These are phyloP conservation scores for Amylostereum areolatum DNA, from an alignment of 1,284 basidiomycete species.

Conservation along the genomic window DNA sequence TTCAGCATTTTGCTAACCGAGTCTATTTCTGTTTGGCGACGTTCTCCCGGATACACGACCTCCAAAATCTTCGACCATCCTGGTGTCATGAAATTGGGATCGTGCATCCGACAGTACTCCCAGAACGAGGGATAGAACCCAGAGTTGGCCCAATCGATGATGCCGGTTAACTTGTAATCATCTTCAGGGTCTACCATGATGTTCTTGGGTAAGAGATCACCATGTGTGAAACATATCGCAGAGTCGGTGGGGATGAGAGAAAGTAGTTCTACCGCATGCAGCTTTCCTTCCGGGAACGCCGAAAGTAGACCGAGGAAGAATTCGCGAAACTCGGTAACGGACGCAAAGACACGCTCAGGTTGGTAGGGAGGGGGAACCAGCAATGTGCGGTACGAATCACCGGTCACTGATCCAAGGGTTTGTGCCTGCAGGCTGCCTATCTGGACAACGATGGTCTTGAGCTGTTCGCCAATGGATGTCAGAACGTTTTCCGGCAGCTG, in stretches of 20 bases:
- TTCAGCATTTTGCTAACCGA: too few species aligned
- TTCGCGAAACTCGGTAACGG: conserved; percentile 6
- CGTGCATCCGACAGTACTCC: conserved; percentile 24
- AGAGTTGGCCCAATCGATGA: conserved; percentile 24
- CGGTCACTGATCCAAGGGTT: conserved; percentile 4
- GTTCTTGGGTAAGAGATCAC: conserved; percentile 21
- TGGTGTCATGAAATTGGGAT: conserved; percentile 14
- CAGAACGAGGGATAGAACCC: conserved; percentile 26
- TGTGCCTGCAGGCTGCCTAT: neutral
- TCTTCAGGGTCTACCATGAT: conserved; percentile 23
- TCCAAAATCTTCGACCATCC: conserved; percentile 13
- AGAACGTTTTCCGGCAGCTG: conserved; percentile 14
- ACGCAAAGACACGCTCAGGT: neutral
- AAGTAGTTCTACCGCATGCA: conserved; percentile 14
- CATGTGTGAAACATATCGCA: conserved; percentile 17
- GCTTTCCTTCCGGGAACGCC: neutral
- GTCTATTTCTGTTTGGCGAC: conserved; percentile 6
- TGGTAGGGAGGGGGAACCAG: neutral
- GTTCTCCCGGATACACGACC: conserved; percentile 11
- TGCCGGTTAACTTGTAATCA: conserved; percentile 20
- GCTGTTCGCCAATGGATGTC: conserved; percentile 15
- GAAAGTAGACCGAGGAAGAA: neutral
- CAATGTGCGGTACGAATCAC: neutral
- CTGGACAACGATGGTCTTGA: conserved; percentile 8
- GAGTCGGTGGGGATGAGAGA: conserved; percentile 14